Conservation (phyloP, 306 rosid genomes). For the Acacia acuminata region DNA sequence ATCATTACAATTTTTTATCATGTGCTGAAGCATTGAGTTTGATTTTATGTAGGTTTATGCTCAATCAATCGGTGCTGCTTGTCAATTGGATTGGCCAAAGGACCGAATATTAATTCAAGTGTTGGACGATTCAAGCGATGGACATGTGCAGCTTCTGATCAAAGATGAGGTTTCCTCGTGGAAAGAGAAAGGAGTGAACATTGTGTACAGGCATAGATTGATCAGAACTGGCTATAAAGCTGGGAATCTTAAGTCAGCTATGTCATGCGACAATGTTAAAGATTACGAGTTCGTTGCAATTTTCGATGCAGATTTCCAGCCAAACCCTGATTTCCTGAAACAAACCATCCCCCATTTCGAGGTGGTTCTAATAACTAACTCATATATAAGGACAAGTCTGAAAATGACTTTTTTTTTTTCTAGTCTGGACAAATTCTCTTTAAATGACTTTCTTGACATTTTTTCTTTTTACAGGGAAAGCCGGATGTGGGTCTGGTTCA, state of each 20-base stretch:
- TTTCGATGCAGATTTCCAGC: conserved; percentile 94
- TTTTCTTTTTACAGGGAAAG: conserved; percentile 60
- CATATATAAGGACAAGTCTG: not conserved
- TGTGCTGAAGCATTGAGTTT: conserved; percentile 2
- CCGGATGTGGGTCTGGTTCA: conserved; percentile 94
- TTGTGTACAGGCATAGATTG: conserved; percentile 85
- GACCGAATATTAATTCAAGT: conserved; percentile 84
- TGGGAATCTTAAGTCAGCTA: conserved; percentile 95
- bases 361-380: conserved; percentile 36
- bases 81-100: conserved; percentile 95
- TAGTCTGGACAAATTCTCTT: conserved; percentile 7
- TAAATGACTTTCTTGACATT: conserved; percentile 13
- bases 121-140: conserved; percentile 88
- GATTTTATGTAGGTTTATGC: conserved; percentile 64
- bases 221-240: conserved; percentile 97
- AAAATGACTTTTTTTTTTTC: not conserved
- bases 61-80: conserved; percentile 86
- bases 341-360: conserved; percentile 87
- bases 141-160: conserved; percentile 67
- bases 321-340: conserved; percentile 90
- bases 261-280: conserved; percentile 89
- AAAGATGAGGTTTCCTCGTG: conserved; percentile 75
- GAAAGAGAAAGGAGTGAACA: conserved; percentile 82
- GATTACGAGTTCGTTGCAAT: conserved; percentile 91
- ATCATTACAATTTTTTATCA: not conserved